These are phyloP conservation scores for Coccinonectria pachysandricola DNA, from an alignment of 2,329 filamentous ascomycete genomes.

Conservation along the genomic window DNA sequence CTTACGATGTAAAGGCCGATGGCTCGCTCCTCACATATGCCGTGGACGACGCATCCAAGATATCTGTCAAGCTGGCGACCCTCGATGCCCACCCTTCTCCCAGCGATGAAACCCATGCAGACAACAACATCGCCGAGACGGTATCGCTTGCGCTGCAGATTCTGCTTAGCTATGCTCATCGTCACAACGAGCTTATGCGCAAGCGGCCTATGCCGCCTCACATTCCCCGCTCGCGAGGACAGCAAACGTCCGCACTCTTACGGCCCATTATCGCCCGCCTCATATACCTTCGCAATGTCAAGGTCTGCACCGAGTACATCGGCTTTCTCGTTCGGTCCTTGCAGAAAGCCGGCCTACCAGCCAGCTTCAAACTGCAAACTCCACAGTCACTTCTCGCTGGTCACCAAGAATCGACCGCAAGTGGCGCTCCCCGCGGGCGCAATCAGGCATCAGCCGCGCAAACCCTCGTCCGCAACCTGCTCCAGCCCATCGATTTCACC, in stretches of 20 bases:
- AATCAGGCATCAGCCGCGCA: constrained; percentile 33
- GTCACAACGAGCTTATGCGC: constrained; percentile 59
- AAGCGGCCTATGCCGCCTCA: constrained; percentile 43
- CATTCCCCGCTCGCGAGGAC: constrained; percentile 25
- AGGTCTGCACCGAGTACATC: constrained; percentile 30
- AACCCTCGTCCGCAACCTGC: constrained; percentile 31
- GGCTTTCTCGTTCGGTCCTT: constrained; percentile 34
- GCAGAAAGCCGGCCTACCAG: constrained; percentile 34
- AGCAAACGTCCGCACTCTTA: constrained; percentile 38
- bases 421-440: constrained; percentile 15
- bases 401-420: too few species aligned
- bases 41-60: constrained; percentile 37
- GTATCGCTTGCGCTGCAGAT: constrained; percentile 61
- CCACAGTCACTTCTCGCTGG: constrained; percentile 20
- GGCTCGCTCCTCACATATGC: constrained; percentile 47
- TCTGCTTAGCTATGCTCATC: constrained; percentile 69
- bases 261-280: constrained; percentile 41
- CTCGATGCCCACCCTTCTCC: constrained; percentile 31
- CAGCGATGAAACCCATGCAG: constrained; percentile 24
- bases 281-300: constrained; percentile 32
- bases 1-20: constrained; percentile 57
- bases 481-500: constrained; percentile 31
- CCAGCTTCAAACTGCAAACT: constrained; percentile 33
- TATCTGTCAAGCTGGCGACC: constrained; percentile 59
- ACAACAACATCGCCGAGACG: constrained; percentile 49